Evolutionary conservation across 768 basidiomycete species (phyloP), one percentile per base, ranked within the genome.

Genomic region (Clavulina sp.): DNA sequence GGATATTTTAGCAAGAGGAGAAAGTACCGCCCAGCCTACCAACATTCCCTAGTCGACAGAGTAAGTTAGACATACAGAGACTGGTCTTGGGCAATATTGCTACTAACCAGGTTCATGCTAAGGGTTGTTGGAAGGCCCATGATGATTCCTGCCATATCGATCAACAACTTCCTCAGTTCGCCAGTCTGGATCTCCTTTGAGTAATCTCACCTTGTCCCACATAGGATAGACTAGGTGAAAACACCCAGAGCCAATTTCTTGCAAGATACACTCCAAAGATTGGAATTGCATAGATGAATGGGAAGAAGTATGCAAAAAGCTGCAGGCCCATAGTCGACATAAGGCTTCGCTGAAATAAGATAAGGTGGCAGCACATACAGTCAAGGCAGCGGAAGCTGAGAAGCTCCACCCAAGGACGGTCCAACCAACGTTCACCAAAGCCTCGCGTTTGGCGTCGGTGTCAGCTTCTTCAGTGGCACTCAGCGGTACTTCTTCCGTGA

Each of bases 61-160:
- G 43, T 9, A 46, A 9, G 13, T 26, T 46, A 9, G 9, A 26
- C 13, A 4, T 33, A 3, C 7, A 38, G 34, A 24, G 7, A 54
- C 24, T 52, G 49, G 49, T 46, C 16, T 4, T 4, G 30, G 43
- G 18, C 6, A 24, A 48, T 7, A 41, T 19, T 5, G 13, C 18
- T 21, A 63, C 72, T 61, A 59, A 85, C 86, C 53, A 89, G 64
- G 57, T 81, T 92, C 92, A 97, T 96, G 62, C 84, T 85, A 32
- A 92, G 59, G 0, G 92, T 92, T 0, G 88, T 93, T 0, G 89
- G 84, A 60, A 92, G 87, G 3, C 92, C 93, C 93, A 97, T 97
- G 59, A 96, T 96, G 54, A 96, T 89, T 4, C 89, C 85, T 81
- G 49, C 1, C 51, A 26, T 9, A 9, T 38, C 9, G 36, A 19